Conservation (phyloP, 192 early-diverging fungal species). For the Podila clonocystis region DNA sequence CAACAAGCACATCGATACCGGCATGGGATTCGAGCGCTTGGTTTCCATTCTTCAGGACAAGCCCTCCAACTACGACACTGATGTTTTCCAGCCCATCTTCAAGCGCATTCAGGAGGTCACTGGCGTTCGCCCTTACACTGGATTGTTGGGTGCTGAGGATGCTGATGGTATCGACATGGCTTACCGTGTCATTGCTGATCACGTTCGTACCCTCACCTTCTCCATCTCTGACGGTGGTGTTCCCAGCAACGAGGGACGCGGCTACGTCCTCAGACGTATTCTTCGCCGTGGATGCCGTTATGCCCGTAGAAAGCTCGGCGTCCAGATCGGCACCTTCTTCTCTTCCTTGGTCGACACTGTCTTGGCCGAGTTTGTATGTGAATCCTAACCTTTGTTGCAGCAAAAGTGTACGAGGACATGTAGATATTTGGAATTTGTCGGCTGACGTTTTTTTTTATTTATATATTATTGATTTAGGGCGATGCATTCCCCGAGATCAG, state of each 20-base stretch:
- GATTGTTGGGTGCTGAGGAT: slow-evolving; percentile 90
- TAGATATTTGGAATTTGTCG: neutral
- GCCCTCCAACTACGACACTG: slow-evolving; percentile 98
- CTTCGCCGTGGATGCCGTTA: slow-evolving; percentile 94
- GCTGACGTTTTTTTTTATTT: neutral
- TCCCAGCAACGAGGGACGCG: slow-evolving; percentile 98
- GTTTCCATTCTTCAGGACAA: slow-evolving; percentile 95
- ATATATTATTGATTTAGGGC: slow-evolving; percentile 60
- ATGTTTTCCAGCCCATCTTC: slow-evolving; percentile 89
- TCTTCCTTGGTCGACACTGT: slow-evolving; percentile 92
- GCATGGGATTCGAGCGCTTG: slow-evolving; percentile 96
- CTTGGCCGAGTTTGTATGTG: slow-evolving; percentile 84
- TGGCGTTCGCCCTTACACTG: slow-evolving; percentile 84
- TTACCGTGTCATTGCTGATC: slow-evolving; percentile 98
- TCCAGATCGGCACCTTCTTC: slow-evolving; percentile 93
- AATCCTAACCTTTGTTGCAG: too few species aligned
- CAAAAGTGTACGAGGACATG: too few species aligned
- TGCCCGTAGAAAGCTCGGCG: slow-evolving; percentile 91
- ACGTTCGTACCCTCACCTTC: slow-evolving; percentile 95
- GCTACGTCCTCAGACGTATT: slow-evolving; percentile 97
- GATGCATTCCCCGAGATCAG: slow-evolving; percentile 92
- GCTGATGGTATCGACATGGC: slow-evolving; percentile 96
- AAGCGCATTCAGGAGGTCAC: slow-evolving; percentile 86
- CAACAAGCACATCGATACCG: slow-evolving; percentile 98
- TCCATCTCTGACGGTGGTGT: slow-evolving; percentile 96